These are phyloP conservation scores for Ophiostoma novo-ulmi DNA, from an alignment of 2,329 filamentous ascomycete genomes.

Conservation along the genomic window DNA sequence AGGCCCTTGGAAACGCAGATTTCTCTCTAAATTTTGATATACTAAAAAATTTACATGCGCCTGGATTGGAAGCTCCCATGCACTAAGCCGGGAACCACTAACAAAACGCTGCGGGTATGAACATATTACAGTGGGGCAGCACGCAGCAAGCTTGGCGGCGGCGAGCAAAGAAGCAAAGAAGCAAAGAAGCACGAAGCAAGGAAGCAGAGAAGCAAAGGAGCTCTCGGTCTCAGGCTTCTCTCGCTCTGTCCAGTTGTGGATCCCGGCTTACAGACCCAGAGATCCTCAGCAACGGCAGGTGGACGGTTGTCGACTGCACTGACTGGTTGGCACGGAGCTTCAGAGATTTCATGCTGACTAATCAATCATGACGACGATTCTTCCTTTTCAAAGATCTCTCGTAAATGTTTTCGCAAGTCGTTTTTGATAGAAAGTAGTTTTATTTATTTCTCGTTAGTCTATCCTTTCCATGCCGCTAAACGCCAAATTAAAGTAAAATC, in stretches of 20 bases:
- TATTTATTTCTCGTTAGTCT: background rate
- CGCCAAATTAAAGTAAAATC: background rate
- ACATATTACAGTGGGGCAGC: background rate
- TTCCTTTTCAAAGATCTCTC: background rate
- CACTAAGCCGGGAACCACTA: background rate
- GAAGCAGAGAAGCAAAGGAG: background rate
- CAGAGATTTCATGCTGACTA: background rate
- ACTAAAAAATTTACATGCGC: conserved; percentile 19
- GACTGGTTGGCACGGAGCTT: background rate
- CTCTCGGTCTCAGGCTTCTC: background rate
- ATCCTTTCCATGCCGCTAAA: background rate
- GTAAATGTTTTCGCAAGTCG: background rate
- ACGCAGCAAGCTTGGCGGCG: background rate
- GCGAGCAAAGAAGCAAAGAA: background rate
- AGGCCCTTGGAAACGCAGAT: background rate
- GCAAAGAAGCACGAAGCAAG: background rate
- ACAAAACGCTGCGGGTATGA: conserved; percentile 3
- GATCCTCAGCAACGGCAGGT: background rate
- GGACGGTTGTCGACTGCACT: background rate
- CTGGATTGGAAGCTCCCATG: conserved; percentile 15
- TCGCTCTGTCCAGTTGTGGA: background rate
- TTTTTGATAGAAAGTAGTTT: background rate
- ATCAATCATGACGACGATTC: background rate
- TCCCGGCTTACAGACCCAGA: background rate
- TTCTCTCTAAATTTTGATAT: background rate